Base-by-base conservation (phyloP, 441 rosid genomes). In the Daphne laureola region DNA sequence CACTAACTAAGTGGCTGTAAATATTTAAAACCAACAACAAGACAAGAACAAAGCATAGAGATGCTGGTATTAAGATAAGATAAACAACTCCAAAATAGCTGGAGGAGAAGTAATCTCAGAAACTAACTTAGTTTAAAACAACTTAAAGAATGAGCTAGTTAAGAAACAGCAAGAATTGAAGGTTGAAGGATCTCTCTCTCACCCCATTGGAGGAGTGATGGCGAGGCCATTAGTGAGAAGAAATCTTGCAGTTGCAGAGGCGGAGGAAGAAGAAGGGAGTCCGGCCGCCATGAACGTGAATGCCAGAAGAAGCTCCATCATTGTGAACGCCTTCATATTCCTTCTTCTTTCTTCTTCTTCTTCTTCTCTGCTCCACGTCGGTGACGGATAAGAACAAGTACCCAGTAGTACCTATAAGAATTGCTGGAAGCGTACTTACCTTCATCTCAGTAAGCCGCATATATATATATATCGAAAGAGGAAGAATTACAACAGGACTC, bases 141-240 rank as follows among this genome's bases (percentile, higher is more conserved):
- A 31, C n/a, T 6, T 0, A 40, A 12, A 3, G 7, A 7, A 35
- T n/a, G n/a, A n/a, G 6, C 8, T n/a, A 7, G 16, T 4, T 18
- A 46, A 14, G 21, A 16, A 36, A 17, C 1, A 26, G 45, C 9
- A 51, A 58, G 43, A 59, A 12, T 14, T 21, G 14, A 38, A 14
- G 16, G 40, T 14, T 12, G 53, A 1, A 12, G 41, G 6, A 25
- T 44, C n/a, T n/a, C n/a, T n/a, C n/a, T n/a, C n/a, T 6, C 56
- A 79, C 87, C 91, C 96, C 91, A 85, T 85, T 18, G 88, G 95
- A 78, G 94, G 95, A 74, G 95, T 80, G 60, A 60, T 46, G 42
- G 74, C 89, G 43, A 86, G 86, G 25, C 87, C 84, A 75, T 86
- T 90, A 5, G 80, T 72, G 7, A 90, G 79, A 27, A 86, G 64